Evolutionary conservation across 2,329 filamentous ascomycete species (phyloP), one percentile per base, ranked within the genome.

Genomic region (Xylariales sp.): DNA sequence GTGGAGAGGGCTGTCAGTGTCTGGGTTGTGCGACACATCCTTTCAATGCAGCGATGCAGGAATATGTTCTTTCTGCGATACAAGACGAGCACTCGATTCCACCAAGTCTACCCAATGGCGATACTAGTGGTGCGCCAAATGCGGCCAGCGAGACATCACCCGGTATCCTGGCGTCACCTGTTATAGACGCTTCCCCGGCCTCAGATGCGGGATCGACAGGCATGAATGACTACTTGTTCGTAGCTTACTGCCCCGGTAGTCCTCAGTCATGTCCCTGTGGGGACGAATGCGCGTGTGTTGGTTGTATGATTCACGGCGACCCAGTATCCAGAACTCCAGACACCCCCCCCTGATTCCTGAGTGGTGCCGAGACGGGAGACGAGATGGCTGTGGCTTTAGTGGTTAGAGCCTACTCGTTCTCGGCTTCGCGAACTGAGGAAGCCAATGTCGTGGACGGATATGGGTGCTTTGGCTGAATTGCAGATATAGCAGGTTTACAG

Each of bases 21-120:
- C 81, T 92, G 43, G 90, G 89, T 10, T 93, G 90, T 75, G 84
- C 88, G 5, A 87, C 87, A 2, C 90, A 92, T 75, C 89, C 90
- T 12, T 90, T 89, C 74, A 92, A 92, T 71, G 83, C 87, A 7
- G 86, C 89, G 28, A 91, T 87, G 58, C 85, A 82, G 68, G 79
- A 83, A 54, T 82, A 84, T 18, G 68, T 75, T 28, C 67, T 71
- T 16, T 69, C 70, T 2, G 68, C 65, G 6, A 67, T 74, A 61
- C 61, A 73, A 68, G 41, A 74, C 67, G 52, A 77, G 52, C 57
- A 59, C 3, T 62, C 80, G 6, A 49, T 54, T 14, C 62, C 68
- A 28, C 61, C 68, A 14, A 64, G 57, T 41, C n/a, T 62, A 56
- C 64, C 68, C 3, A 65, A 66, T 49, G 59, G 56, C 12, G 59